Percentiles rank a stretch among this genome's conserved stretches.
These are phyloP conservation scores for Madurella fahalii DNA, from an alignment of 2,329 filamentous ascomycete species.

Conservation along the genomic window DNA sequence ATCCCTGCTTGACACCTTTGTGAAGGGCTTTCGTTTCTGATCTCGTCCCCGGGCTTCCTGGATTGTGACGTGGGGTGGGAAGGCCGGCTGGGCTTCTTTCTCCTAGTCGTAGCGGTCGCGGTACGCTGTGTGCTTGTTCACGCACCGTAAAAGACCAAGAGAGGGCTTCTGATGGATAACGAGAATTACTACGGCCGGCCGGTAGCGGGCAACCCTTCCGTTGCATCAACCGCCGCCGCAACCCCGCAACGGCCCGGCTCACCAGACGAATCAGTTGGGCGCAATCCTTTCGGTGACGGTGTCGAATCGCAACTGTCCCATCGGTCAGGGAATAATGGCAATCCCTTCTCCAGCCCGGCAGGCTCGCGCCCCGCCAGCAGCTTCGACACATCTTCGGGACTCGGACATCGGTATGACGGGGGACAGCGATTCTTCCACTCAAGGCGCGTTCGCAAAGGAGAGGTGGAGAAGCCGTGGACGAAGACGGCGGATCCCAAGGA, in stretches of 20 bases:
- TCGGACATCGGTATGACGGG: conserved; percentile 36
- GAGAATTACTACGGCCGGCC: conserved; percentile 8
- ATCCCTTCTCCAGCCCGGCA: conserved; percentile 46
- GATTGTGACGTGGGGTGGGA: too few relatives aligned
- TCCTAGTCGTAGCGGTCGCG: neutral
- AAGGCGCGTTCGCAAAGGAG: conserved; percentile 65
- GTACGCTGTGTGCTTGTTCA: neutral
- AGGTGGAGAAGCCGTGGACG: conserved; percentile 74
- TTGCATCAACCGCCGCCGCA: conserved; percentile 34
- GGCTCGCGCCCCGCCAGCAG: conserved; percentile 46
- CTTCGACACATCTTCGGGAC: conserved; percentile 42
- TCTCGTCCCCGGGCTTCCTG: too few relatives aligned
- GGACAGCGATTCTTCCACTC: conserved; percentile 66
- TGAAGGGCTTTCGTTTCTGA: too few relatives aligned
- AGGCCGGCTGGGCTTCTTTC: neutral
- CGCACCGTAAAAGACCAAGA: neutral
- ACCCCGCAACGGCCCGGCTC: conserved; percentile 41
- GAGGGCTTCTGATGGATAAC: conserved; percentile 9
- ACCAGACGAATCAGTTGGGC: conserved; percentile 38
- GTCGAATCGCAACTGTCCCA: conserved; percentile 35
- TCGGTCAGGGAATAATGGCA: conserved; percentile 26
- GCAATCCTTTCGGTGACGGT: conserved; percentile 41
- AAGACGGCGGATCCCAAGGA: conserved; percentile 70
- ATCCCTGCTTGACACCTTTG: too few relatives aligned
- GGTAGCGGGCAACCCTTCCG: conserved; percentile 27